Percentiles rank a stretch among this genome's conserved stretches.
These are phyloP conservation scores for Didymella pinodella DNA, from an alignment of 2,329 filamentous ascomycete genomes.

Conservation along the genomic window DNA sequence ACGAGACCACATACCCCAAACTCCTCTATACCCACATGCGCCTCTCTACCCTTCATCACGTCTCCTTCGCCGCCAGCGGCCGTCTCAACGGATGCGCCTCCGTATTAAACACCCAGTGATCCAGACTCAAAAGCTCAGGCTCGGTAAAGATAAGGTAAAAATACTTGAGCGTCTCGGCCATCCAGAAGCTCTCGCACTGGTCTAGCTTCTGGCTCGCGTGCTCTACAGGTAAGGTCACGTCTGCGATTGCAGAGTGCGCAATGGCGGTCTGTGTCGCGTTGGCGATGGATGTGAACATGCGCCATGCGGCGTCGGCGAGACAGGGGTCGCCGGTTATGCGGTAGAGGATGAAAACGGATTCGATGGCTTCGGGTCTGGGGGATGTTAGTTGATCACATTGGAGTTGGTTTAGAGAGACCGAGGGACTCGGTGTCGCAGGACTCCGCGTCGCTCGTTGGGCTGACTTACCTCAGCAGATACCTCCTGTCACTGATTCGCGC, in stretches of 20 bases:
- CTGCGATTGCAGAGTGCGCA: conserved; percentile 74
- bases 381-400: not conserved
- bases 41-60: not conserved
- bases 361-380: conserved; percentile 81
- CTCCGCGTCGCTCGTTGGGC: not conserved
- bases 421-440: not conserved
- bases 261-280: conserved; percentile 69
- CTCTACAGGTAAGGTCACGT: conserved; percentile 61
- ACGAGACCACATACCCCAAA: not conserved
- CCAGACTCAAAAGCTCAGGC: conserved; percentile 70
- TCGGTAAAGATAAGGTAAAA: conserved; percentile 83
- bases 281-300: conserved; percentile 79
- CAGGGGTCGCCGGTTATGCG: conserved; percentile 80
- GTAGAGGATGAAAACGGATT: conserved; percentile 89
- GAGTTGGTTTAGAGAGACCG: not conserved
- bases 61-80: conserved; percentile 30
- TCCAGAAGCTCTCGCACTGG: conserved; percentile 77
- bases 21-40: not conserved
- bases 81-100: conserved; percentile 62
- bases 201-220: conserved; percentile 42
- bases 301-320: conserved; percentile 85
- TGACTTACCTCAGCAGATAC: conserved; percentile 53
- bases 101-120: conserved; percentile 71
- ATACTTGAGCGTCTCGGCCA: conserved; percentile 90
- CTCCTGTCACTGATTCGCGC: conserved; percentile 47